Percentiles rank a stretch among this genome's conserved stretches.
Evolutionary conservation across 805 yeast genomes (phyloP).

Genomic region (Metschnikowia peoriensis): DNA sequence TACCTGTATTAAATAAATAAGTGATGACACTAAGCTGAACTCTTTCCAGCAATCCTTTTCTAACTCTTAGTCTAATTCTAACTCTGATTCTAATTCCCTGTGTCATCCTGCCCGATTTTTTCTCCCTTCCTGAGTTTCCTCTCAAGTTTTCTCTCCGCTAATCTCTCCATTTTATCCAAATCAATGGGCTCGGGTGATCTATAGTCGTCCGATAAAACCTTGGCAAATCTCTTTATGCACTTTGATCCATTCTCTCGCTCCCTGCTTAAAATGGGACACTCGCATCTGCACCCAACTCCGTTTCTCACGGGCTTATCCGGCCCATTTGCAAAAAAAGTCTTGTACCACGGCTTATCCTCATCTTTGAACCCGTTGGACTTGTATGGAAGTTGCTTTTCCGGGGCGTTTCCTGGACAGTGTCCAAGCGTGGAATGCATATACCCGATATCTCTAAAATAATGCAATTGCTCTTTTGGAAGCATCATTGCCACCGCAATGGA

Average conservation of each 20-base stretch:
- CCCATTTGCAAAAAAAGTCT: constrained; percentile 1
- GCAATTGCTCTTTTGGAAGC: constrained; percentile 66
- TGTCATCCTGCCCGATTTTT: constrained; percentile 5
- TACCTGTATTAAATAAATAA: too few species aligned
- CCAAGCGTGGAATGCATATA: constrained; percentile 76
- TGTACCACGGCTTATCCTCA: constrained; percentile 30
- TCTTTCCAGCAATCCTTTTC: too few species aligned
- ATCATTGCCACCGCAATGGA: constrained; percentile 81
- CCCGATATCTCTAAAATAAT: constrained; percentile 91
- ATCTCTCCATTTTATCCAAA: constrained; percentile 25
- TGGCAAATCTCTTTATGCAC: constrained; percentile 54
- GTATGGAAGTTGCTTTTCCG: constrained; percentile 23
- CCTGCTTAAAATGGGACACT: constrained; percentile 53
- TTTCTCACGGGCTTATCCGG: constrained; percentile 32
- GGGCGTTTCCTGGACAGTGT: constrained; percentile 75
- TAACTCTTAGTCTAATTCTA: background rate
- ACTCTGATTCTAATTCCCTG: background rate
- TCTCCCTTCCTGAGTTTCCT: constrained; percentile 22
- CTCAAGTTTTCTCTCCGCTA: constrained; percentile 22
- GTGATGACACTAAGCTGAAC: background rate
- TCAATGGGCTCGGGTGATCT: constrained; percentile 20
- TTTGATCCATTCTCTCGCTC: constrained; percentile 58
- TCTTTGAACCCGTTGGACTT: constrained; percentile 25
- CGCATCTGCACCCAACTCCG: constrained; percentile 84
- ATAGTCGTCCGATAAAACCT: constrained; percentile 33